These are phyloP conservation scores for Acidomyces sp. DNA, from an alignment of 495 filamentous ascomycete genomes.

Conservation along the genomic window DNA sequence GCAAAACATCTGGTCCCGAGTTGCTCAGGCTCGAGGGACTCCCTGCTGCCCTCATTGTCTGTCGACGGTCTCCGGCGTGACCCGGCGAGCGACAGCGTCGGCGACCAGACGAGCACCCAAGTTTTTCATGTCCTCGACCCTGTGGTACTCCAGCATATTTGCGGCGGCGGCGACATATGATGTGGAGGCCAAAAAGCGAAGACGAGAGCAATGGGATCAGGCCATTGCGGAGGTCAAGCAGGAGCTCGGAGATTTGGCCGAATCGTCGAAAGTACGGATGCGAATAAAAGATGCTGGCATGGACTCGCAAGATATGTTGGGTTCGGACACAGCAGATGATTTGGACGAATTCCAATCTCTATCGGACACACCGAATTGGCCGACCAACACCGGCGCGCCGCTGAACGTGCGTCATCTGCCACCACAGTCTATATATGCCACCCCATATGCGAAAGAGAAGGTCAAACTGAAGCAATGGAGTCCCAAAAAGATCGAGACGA, in stretches of 20 bases:
- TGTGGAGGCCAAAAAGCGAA: slow-evolving; percentile 46
- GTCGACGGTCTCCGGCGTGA: slow-evolving; percentile 36
- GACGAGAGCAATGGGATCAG: slow-evolving; percentile 49
- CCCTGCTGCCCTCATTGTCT: slow-evolving; percentile 55
- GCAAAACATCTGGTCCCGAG: slow-evolving; percentile 60
- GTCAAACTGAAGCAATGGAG: slow-evolving; percentile 13
- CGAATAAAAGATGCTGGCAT: background rate
- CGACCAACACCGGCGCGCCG: slow-evolving; percentile 23
- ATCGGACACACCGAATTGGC: slow-evolving; percentile 9
- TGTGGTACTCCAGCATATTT: slow-evolving; percentile 58
- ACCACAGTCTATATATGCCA: slow-evolving; percentile 27
- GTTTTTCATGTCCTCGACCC: slow-evolving; percentile 51
- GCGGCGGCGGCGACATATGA: slow-evolving; percentile 58
- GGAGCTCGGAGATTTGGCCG: slow-evolving; percentile 22
- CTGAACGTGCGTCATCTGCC: slow-evolving; percentile 18
- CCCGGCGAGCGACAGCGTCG: slow-evolving; percentile 41
- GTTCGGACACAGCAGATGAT: background rate
- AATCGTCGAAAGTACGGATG: no score
- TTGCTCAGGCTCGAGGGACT: slow-evolving; percentile 44
- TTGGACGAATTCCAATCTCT: slow-evolving; percentile 10
- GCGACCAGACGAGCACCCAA: slow-evolving; percentile 39
- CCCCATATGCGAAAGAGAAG: slow-evolving; percentile 10
- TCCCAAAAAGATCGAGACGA: slow-evolving; percentile 23
- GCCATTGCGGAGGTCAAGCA: slow-evolving; percentile 39
- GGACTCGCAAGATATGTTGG: background rate